Conservation (phyloP, 768 basidiomycete genomes). For the Cystofilobasidium bisporidii region DNA sequence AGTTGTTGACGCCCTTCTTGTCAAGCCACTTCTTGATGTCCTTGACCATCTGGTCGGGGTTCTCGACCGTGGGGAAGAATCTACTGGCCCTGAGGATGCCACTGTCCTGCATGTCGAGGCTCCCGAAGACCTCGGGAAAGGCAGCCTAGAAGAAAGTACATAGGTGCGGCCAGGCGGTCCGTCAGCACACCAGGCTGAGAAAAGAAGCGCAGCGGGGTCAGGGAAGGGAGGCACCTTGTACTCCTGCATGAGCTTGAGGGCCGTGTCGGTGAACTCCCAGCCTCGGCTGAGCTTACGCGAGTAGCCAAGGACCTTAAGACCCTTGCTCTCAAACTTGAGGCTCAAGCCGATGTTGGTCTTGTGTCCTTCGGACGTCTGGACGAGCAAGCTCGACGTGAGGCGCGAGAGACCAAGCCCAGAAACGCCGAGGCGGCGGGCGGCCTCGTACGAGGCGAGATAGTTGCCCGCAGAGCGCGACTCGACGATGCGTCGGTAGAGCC, state of each 20-base stretch:
- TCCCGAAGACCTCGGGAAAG: conserved; percentile 74
- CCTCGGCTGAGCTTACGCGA: conserved; percentile 68
- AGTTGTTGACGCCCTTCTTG: conserved; percentile 71
- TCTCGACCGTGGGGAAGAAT: conserved; percentile 49
- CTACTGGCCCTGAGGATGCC: conserved; percentile 63
- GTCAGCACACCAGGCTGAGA: too few species aligned
- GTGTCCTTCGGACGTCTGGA: conserved; percentile 59
- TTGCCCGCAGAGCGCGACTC: conserved; percentile 44
- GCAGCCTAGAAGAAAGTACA: conserved; percentile 35
- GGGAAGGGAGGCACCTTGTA: conserved; percentile 52
- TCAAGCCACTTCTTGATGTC: conserved; percentile 82
- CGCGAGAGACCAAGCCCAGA: conserved; percentile 71
- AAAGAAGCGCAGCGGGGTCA: background rate
- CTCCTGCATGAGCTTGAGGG: conserved; percentile 65
- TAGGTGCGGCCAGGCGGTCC: too few species aligned
- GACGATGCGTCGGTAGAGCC: conserved; percentile 64
- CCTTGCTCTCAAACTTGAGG: conserved; percentile 91
- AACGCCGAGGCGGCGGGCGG: conserved; percentile 62
- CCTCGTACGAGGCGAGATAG: conserved; percentile 72
- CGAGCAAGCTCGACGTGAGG: conserved; percentile 89
- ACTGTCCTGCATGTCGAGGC: conserved; percentile 68
- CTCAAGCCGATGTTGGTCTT: conserved; percentile 88
- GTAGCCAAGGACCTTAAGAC: conserved; percentile 85
- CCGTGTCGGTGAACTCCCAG: conserved; percentile 91
- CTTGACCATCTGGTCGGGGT: conserved; percentile 61